These are phyloP conservation scores for Moesziomyces aphidis DNA, from an alignment of 1,284 basidiomycete genomes.

Conservation along the genomic window DNA sequence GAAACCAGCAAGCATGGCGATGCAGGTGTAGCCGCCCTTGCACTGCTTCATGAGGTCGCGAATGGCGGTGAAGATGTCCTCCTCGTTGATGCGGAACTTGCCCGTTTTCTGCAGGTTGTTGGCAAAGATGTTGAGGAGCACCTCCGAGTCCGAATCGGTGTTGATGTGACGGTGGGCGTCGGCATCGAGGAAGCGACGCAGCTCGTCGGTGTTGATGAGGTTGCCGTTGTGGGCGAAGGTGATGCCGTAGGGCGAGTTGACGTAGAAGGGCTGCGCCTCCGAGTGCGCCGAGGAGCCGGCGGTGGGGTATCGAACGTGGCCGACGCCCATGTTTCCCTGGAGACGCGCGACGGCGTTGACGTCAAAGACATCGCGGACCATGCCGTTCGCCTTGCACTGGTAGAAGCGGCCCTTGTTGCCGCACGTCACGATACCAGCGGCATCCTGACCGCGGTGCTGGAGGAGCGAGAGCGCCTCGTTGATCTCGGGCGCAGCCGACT, in stretches of 20 bases:
- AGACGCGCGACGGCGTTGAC: conserved; percentile 80
- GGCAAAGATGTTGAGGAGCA: conserved; percentile 96
- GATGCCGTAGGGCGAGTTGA: conserved; percentile 98
- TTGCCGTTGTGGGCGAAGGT: conserved; percentile 99
- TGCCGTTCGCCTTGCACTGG: conserved; percentile 99
- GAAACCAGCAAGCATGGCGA: conserved; percentile 98
- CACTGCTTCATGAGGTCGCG: conserved; percentile 87
- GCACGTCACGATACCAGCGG: conserved; percentile 97
- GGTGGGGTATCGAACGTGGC: conserved; percentile 88
- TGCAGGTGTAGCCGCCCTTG: conserved; percentile 94
- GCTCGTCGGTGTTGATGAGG: conserved; percentile 88
- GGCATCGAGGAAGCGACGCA: conserved; percentile 93
- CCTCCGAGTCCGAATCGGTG: conserved; percentile 96
- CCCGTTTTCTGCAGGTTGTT: conserved; percentile 98
- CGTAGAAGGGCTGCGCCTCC: conserved; percentile 99
- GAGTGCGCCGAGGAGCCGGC: conserved; percentile 94
- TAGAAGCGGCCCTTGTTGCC: conserved; percentile 94
- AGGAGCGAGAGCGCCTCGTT: conserved; percentile 67
- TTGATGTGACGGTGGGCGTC: conserved; percentile 98
- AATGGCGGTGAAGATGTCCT: conserved; percentile 97
- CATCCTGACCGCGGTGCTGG: conserved; percentile 83
- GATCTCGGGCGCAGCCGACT: conserved; percentile 62
- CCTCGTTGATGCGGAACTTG: conserved; percentile 99
- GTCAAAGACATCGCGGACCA: conserved; percentile 99
- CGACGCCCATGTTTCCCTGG: conserved; percentile 95